These are phyloP conservation scores for Melanomma pulvis-pyrius DNA, from an alignment of 495 filamentous ascomycete species.

Conservation along the genomic window DNA sequence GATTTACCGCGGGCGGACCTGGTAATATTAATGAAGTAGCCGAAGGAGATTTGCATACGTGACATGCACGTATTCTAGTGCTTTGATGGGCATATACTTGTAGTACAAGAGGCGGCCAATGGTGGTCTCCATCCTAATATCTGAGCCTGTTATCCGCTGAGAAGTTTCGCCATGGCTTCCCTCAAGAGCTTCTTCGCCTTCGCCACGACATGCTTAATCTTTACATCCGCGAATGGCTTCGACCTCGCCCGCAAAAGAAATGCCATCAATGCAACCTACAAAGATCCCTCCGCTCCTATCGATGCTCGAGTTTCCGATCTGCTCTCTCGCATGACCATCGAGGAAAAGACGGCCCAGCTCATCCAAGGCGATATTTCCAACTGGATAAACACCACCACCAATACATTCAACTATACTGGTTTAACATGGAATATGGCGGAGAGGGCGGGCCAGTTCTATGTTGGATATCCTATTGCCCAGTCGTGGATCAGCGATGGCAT, in stretches of 20 bases:
- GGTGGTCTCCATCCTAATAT: neutral
- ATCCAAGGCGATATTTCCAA: conserved; percentile 64
- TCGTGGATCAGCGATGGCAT: conserved; percentile 63
- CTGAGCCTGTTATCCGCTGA: neutral
- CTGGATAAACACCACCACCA: conserved; percentile 65
- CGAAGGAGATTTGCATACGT: neutral
- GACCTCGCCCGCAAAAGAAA: conserved; percentile 16
- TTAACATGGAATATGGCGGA: conserved; percentile 64
- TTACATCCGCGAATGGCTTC: neutral
- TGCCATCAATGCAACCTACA: conserved; percentile 52
- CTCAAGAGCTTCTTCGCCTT: neutral
- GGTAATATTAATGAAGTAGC: conserved; percentile 6
- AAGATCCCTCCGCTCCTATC: conserved; percentile 60
- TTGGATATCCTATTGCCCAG: conserved; percentile 66
- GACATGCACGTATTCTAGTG: neutral
- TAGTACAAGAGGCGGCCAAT: neutral
- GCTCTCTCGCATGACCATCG: conserved; percentile 67
- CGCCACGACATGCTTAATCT: neutral
- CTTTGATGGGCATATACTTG: neutral
- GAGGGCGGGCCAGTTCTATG: conserved; percentile 69
- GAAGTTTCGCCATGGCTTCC: neutral
- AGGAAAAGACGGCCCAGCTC: conserved; percentile 70
- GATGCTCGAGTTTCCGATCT: conserved; percentile 67
- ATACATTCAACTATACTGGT: conserved; percentile 64
- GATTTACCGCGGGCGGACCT: neutral